Conservation (phyloP, 202 grass and related monocot genomes). For the Digitaria exilis region DNA sequence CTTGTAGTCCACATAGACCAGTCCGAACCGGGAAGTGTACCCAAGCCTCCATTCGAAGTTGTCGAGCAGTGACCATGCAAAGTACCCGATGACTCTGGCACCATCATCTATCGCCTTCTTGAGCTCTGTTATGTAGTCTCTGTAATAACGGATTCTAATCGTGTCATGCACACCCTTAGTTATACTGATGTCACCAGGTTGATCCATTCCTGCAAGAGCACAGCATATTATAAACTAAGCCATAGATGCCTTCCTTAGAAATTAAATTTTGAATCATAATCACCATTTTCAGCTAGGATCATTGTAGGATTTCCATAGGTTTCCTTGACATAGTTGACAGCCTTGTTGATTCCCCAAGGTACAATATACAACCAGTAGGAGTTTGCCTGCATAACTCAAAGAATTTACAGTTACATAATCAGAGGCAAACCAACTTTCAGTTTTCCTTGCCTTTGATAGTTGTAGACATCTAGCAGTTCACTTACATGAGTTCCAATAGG, state of each 20-base stretch:
- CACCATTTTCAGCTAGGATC: conserved; percentile 90
- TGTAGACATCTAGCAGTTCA: background rate
- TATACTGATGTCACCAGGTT: conserved; percentile 71
- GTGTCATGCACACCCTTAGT: conserved; percentile 71
- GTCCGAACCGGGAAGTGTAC: conserved; percentile 88
- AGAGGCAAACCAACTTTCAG: background rate
- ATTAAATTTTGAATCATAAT: background rate
- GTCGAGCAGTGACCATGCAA: conserved; percentile 93
- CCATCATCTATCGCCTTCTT: conserved; percentile 86
- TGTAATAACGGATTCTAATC: conserved; percentile 68
- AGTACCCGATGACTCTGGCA: conserved; percentile 76
- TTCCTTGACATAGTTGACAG: conserved; percentile 84
- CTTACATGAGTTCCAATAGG: conserved; percentile 80
- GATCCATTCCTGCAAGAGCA: conserved; percentile 76
- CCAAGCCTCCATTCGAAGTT: conserved; percentile 95
- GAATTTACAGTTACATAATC: background rate
- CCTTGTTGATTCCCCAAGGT: conserved; percentile 93
- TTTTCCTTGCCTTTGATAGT: background rate
- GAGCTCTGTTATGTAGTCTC: conserved; percentile 81
- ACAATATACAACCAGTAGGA: conserved; percentile 91
- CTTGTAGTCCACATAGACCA: conserved; percentile 80
- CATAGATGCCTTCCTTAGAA: background rate
- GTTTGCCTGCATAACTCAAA: conserved; percentile 57
- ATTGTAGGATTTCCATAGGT: conserved; percentile 72
- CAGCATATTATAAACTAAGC: background rate